Evolutionary conservation across 1,284 basidiomycete species (phyloP), one percentile per base, ranked within the genome.

Genomic region (Apiotrichum gamsii): DNA sequence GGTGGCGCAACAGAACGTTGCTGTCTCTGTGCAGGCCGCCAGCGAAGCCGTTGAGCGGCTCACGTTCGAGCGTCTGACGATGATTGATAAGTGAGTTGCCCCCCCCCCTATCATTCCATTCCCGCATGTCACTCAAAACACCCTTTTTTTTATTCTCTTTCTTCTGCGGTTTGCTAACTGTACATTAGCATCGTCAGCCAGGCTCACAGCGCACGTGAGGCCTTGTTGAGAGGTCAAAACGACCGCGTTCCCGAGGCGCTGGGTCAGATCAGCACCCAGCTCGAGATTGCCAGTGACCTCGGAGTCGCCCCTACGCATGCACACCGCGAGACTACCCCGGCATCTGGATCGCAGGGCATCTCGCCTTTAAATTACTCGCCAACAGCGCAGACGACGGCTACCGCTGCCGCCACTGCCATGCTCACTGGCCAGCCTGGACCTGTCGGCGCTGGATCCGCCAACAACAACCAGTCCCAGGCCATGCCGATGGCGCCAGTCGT

Each of bases 271-370:
- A 65, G 60, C 35, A 59, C 55, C 32, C 65, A 70, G 34, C 61
- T 70, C 4, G 68, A 70, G 18, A 52, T 60, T 19, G 67, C 65
- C 11, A 60, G 54, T 39, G 65, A 70, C 43, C 51, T 70, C 4
- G 65, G 65, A 3, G 60, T 65, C 9, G 62, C 57, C 13, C 64
- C 66, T 2, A 52, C 54, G 9, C 52, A 47, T 1, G 65, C 67
- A 6, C 62, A 60, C 1, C 56, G 62, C 42, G 64, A 67, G 28
- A 48, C 50, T 1, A 51, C 56, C 3, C 54, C 54, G 0, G 49
- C 39, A 28, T 50, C 51, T 5, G 56, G 56, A 1, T 56, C 62
- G 3, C 54, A 51, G 16, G 57, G 58, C 13, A 44, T 63, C 5
- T 69, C 67, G 11, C 67, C 67, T 2, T 45, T 58, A 31, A 49